Conservation (phyloP, 2,329 filamentous ascomycete species). For the Ilyonectria sp. region DNA sequence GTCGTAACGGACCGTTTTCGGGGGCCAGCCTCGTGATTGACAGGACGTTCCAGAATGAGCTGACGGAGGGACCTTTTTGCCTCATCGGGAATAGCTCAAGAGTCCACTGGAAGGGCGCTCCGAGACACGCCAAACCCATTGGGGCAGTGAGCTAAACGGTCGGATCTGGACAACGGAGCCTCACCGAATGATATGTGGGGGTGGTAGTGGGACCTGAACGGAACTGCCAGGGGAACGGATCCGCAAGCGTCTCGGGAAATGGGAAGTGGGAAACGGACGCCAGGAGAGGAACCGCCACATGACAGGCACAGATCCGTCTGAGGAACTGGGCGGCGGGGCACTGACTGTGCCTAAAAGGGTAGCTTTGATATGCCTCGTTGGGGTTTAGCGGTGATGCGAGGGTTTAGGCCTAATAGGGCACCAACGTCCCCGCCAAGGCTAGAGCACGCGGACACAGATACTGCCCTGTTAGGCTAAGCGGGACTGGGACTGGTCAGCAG, state of each 20-base stretch:
- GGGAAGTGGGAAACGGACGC: slow-evolving; percentile 37
- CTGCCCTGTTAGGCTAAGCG: slow-evolving; percentile 45
- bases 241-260: slow-evolving; percentile 36
- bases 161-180: slow-evolving; percentile 37
- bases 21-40: slow-evolving; percentile 36
- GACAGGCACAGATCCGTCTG: slow-evolving; percentile 26
- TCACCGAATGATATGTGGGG: slow-evolving; percentile 22
- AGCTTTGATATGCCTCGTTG: slow-evolving; percentile 29
- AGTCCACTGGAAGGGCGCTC: slow-evolving; percentile 25
- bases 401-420: slow-evolving; percentile 34
- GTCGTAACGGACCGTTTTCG: slow-evolving; percentile 37
- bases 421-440: slow-evolving; percentile 26
- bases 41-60: slow-evolving; percentile 44
- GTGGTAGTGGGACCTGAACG: slow-evolving; percentile 18
- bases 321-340: slow-evolving; percentile 18
- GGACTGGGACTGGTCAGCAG: slow-evolving; percentile 46
- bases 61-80: slow-evolving; percentile 22
- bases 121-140: slow-evolving; percentile 23
- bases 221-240: slow-evolving; percentile 28
- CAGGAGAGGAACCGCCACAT: slow-evolving; percentile 34
- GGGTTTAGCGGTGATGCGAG: not conserved
- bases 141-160: slow-evolving; percentile 36
- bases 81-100: slow-evolving; percentile 29
- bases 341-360: slow-evolving; percentile 30
- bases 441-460: slow-evolving; percentile 43